Conservation (phyloP, 306 rosid genomes). For the Cicer judaicum region DNA sequence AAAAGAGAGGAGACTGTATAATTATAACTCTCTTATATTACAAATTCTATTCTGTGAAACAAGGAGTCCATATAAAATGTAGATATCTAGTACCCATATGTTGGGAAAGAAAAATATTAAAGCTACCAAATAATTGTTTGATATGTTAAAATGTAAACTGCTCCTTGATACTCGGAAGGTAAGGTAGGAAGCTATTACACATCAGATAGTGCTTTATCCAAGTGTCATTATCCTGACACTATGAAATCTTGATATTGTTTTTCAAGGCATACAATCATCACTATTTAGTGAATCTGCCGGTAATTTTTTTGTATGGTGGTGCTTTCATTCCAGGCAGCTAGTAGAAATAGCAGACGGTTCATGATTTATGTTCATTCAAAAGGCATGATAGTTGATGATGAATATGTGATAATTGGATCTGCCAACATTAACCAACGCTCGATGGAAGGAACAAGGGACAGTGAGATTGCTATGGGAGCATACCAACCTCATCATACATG, state of each 20-base stretch:
- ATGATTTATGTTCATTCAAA: conserved; percentile 98
- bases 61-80: not conserved
- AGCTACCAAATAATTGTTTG: not conserved
- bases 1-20: no score
- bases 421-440: conserved; percentile 97
- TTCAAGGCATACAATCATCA: conserved; percentile 27
- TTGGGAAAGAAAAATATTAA: not conserved
- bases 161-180: not conserved
- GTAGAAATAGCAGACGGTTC: conserved; percentile 77
- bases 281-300: not conserved
- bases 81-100: no score
- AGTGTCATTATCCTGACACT: not conserved
- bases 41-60: conserved; percentile 7
- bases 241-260: not conserved
- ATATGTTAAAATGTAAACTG: not conserved
- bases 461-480: conserved; percentile 98
- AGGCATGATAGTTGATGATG: conserved; percentile 98
- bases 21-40: no score
- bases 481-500: conserved; percentile 88
- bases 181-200: conserved; percentile 16
- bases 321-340: conserved; percentile 60
- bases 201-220: conserved; percentile 7
- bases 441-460: conserved; percentile 98
- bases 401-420: conserved; percentile 86
- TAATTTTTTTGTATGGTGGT: conserved; percentile 28